Conservation (phyloP, 169 alveolate species). For the Plasmodium yoelii region DNA sequence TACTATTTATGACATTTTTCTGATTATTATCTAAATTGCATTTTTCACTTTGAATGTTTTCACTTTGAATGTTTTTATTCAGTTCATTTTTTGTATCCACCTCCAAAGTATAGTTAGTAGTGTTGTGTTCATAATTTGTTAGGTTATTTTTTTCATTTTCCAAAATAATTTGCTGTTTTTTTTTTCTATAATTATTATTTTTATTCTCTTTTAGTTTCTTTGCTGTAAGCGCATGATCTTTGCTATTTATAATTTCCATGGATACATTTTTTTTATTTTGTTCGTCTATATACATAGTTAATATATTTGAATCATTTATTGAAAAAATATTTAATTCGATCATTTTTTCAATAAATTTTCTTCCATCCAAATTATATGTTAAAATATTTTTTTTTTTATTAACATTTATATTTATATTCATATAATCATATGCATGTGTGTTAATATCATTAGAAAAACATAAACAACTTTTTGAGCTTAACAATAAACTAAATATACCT, state of each 20-base stretch:
- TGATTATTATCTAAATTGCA: neutral
- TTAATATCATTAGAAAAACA: slow-evolving; percentile 93
- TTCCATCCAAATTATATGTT: slow-evolving; percentile 88
- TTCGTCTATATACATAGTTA: slow-evolving; percentile 12
- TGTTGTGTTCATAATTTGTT: neutral
- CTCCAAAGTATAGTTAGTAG: neutral
- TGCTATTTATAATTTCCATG: slow-evolving; percentile 12
- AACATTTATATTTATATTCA: slow-evolving; percentile 84
- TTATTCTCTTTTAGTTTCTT: slow-evolving; percentile 13
- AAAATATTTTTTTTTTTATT: slow-evolving; percentile 84
- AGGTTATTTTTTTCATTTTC: neutral
- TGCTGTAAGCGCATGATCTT: neutral
- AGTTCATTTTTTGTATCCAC: neutral
- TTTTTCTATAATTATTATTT: neutral
- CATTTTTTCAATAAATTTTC: slow-evolving; percentile 80
- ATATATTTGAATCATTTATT: neutral
- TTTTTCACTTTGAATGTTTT: neutral
- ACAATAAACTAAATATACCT: slow-evolving; percentile 91
- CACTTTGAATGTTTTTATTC: neutral
- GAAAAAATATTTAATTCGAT: slow-evolving; percentile 27
- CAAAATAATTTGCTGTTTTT: neutral
- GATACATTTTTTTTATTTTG: slow-evolving; percentile 51
- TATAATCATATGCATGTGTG: slow-evolving; percentile 84
- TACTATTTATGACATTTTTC: neutral
- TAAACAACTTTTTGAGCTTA: slow-evolving; percentile 89